These are phyloP conservation scores for Fraxinus pennsylvanica DNA, from an alignment of 257 asterid genomes.

Conservation along the genomic window DNA sequence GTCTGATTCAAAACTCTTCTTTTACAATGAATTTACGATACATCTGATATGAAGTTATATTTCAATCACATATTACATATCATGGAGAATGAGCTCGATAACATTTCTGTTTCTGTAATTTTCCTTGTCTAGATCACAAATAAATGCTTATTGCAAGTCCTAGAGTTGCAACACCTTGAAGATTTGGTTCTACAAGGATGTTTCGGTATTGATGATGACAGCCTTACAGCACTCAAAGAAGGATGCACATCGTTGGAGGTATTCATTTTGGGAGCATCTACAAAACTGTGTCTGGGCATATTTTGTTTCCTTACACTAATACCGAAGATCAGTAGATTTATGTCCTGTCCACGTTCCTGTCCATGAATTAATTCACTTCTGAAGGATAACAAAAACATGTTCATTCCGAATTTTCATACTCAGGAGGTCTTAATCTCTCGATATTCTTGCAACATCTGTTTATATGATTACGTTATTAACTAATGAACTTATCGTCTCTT, in stretches of 20 bases:
- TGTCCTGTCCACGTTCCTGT: not conserved
- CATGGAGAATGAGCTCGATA: conserved; percentile 16
- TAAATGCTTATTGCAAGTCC: conserved; percentile 61
- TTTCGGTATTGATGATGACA: conserved; percentile 74
- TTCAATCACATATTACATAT: not conserved
- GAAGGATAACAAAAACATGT: not conserved
- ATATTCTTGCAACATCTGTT: not conserved
- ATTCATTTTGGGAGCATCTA: conserved; percentile 17
- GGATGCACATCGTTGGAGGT: conserved; percentile 81
- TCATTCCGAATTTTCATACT: not conserved
- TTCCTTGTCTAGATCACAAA: conserved; percentile 57
- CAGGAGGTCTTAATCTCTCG: not conserved
- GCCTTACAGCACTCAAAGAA: conserved; percentile 61
- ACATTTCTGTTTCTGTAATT: conserved; percentile 1
- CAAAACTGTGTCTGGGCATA: not conserved
- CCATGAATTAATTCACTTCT: not conserved
- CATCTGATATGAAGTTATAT: not conserved
- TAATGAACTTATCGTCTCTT: conserved; percentile 15
- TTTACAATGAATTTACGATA: not conserved
- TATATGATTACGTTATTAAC: conserved; percentile 11
- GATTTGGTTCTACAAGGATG: conserved; percentile 84
- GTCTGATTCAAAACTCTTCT: not conserved
- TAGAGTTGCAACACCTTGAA: conserved; percentile 71
- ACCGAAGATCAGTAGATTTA: not conserved
- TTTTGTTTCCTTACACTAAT: not conserved